Base-by-base conservation (phyloP, 108 stramenopile species). In the Conticribra weissflogii region DNA sequence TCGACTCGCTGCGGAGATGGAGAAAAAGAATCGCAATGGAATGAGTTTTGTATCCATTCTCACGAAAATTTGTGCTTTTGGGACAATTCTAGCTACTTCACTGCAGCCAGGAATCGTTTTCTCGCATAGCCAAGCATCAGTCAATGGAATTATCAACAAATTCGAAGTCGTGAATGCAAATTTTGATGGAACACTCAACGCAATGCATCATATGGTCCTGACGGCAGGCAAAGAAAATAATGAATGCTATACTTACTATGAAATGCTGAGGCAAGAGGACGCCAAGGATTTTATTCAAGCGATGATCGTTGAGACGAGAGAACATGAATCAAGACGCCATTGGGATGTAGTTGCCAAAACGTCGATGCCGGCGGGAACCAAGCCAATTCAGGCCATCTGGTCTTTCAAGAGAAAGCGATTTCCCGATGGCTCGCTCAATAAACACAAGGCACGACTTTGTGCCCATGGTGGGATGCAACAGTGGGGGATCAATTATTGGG, bases 221-320 rank as follows among this genome's bases (percentile, higher is more conserved):
- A 18, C 50, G 19, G 4, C 19, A 17, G 50, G 50, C 50, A 51
- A 51, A 51, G 50, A 51, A 51, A 21, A 17, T 51, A 51, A 51
- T 51, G 50, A 51, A 51, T 14, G 3, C 18, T 51, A 14, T 18
- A 51, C 50, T 34, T 59, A 33, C 58, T 36, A 59, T 36, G 32
- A 59, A 41, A 28, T 28, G 18, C 9, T 59, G 14, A 29, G 36
- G 31, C 58, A 44, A 45, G 41, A 41, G 44, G 59, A 61, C 22
- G 14, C 34, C 4, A 18, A 24, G 28, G 36, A 61, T n/a, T 61
- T 61, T 32, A 44, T 61, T 21, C 19, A 61, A 45, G 59, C 59
- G 24, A 61, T 61, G 59, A 14, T 44, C 3, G 19, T 19, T 44
- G 59, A 61, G 19, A 22, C 44, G 1, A 25, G 18, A n/a, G 59